Percentiles rank a stretch among this genome's conserved stretches.
Conservation (phyloP, 805 yeast genomes). For the Zygosaccharomyces pseudorouxii region DNA sequence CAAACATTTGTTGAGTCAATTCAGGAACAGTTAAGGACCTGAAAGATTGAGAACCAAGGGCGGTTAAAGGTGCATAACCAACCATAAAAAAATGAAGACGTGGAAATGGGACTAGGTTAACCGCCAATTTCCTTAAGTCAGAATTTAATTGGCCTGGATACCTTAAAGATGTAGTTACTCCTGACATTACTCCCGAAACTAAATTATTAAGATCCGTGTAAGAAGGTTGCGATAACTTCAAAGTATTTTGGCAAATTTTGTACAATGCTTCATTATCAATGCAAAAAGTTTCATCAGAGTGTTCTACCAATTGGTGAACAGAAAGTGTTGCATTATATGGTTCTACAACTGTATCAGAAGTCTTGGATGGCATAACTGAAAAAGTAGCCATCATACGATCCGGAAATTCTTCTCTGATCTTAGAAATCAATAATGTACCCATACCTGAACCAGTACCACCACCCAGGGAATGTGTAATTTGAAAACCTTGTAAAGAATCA, state of each 20-base stretch:
- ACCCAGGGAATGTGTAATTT: conserved; percentile 74
- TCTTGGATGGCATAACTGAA: conserved; percentile 87
- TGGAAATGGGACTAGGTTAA: conserved; percentile 91
- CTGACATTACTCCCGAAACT: conserved; percentile 90
- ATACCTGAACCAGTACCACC: conserved; percentile 97
- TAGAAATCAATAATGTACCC: conserved; percentile 84
- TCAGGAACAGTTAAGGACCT: conserved; percentile 84
- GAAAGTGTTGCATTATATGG: conserved; percentile 93
- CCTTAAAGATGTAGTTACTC: conserved; percentile 89
- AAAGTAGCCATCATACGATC: conserved; percentile 96
- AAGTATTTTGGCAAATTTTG: conserved; percentile 81
- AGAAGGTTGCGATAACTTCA: conserved; percentile 74
- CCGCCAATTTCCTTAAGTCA: conserved; percentile 89
- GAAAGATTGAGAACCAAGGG: conserved; percentile 75
- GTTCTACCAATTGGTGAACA: conserved; percentile 85
- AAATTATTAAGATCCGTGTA: conserved; percentile 75
- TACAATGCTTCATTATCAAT: conserved; percentile 91
- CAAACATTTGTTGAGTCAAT: conserved; percentile 90
- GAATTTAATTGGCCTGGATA: conserved; percentile 94
- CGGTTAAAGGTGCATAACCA: conserved; percentile 88
- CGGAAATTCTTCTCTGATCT: conserved; percentile 87
- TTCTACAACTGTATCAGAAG: conserved; percentile 90
- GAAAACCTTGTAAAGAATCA: conserved; percentile 93
- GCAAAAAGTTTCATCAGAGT: conserved; percentile 90
- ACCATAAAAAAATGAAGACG: conserved; percentile 94